Conservation (phyloP, 1,139 yeast genomes). For the Diutina scorzettiae region DNA sequence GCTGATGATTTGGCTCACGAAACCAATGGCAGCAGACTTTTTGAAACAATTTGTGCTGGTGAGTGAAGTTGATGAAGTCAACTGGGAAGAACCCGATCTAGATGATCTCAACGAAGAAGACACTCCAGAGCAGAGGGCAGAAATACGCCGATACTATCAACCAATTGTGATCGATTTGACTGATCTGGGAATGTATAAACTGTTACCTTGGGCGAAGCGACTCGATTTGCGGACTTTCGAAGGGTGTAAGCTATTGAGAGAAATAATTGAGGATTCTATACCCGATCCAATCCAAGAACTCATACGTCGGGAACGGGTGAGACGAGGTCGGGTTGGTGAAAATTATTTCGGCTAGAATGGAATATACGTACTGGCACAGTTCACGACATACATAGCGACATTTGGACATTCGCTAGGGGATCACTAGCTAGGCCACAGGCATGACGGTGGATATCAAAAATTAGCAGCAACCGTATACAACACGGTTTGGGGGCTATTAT, state of each 20-base stretch:
- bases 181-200: conserved; percentile 49
- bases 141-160: not conserved
- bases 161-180: conserved; percentile 26
- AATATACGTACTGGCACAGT: too few relatives aligned
- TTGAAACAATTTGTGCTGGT: conserved; percentile 20
- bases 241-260: conserved; percentile 22
- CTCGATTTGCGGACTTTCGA: conserved; percentile 20
- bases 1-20: conserved; percentile 42
- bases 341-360: conserved; percentile 20
- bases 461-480: too few relatives aligned
- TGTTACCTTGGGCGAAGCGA: conserved; percentile 27
- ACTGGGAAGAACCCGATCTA: conserved; percentile 7
- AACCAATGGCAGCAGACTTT: conserved; percentile 14
- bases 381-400: too few relatives aligned
- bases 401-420: too few relatives aligned
- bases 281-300: conserved; percentile 20
- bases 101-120: conserved; percentile 7
- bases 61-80: conserved; percentile 5
- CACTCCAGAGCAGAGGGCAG: conserved; percentile 1
- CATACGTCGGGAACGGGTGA: conserved; percentile 20
- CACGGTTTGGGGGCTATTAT: too few relatives aligned
- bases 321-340: conserved; percentile 36
- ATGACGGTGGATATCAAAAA: too few relatives aligned
- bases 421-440: too few relatives aligned
- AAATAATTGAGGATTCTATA: conserved; percentile 23